A percentile compares a stretch with the other conserved stretches of the same genome.
Evolutionary conservation across 2,329 filamentous ascomycete species (phyloP).

Genomic region (Dactylellina sp.): DNA sequence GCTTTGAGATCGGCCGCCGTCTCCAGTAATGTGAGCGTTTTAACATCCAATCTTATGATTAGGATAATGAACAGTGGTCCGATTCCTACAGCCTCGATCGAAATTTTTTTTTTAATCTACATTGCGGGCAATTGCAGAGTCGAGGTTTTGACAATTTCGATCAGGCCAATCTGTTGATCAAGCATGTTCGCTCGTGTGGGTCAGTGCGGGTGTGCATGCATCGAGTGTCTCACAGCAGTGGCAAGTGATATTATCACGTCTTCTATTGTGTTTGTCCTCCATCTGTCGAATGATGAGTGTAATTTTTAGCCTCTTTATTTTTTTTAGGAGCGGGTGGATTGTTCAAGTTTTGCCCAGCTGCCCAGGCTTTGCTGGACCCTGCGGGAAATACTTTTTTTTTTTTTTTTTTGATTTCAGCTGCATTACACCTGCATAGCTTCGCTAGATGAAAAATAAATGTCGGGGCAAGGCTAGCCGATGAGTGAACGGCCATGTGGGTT

Average conservation of each 20-base stretch:
- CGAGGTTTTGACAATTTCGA: neutral
- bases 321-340: neutral
- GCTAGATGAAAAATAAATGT: conserved; percentile 9
- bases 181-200: conserved; percentile 13
- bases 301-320: too few species aligned
- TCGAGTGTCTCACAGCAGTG: conserved; percentile 29
- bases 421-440: neutral
- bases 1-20: conserved; percentile 40
- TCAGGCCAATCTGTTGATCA: neutral
- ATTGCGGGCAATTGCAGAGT: neutral
- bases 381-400: too few species aligned
- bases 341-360: neutral
- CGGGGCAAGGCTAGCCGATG: conserved; percentile 32
- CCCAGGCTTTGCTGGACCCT: too few species aligned
- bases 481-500: neutral
- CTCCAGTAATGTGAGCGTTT: conserved; percentile 37
- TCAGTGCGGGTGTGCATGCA: conserved; percentile 26
- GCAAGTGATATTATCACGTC: conserved; percentile 42
- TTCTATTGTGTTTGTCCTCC: neutral
- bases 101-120: neutral
- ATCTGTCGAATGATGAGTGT: too few species aligned
- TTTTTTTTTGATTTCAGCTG: neutral
- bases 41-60: conserved; percentile 26
- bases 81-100: neutral
- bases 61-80: conserved; percentile 1